These are phyloP conservation scores for Oehlia diaphana DNA, from an alignment of 192 early-diverging fungal genomes.

Conservation along the genomic window DNA sequence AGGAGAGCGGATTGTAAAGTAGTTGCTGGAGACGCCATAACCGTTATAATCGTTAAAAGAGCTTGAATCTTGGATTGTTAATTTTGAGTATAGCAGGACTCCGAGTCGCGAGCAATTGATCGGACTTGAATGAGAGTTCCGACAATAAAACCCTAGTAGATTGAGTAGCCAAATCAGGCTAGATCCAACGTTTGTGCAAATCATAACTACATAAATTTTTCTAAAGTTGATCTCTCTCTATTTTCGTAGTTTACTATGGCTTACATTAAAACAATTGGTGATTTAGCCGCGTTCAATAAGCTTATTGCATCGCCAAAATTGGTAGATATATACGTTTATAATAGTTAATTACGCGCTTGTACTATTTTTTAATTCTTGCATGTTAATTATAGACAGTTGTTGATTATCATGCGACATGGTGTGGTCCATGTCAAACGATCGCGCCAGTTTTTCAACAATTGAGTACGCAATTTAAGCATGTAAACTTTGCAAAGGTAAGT, in stretches of 20 bases:
- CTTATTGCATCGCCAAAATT: conserved; percentile 22
- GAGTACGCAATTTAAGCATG: conserved; percentile 48
- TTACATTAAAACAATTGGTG: conserved; percentile 12
- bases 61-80: too few relatives aligned
- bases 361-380: background rate
- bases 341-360: too few relatives aligned
- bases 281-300: background rate
- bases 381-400: conserved; percentile 47
- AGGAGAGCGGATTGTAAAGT: conserved; percentile 24
- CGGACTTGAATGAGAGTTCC: too few relatives aligned
- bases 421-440: conserved; percentile 55
- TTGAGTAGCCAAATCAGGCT: too few relatives aligned
- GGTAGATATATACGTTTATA: background rate
- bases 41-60: background rate
- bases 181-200: too few relatives aligned
- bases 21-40: background rate
- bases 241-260: conserved; percentile 10
- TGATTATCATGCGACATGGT: conserved; percentile 53
- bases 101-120: too few relatives aligned
- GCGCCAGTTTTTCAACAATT: conserved; percentile 54
- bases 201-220: too few relatives aligned
- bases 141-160: too few relatives aligned
- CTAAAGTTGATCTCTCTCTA: background rate
- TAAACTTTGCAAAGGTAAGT: conserved; percentile 52
- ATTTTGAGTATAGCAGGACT: background rate